Base-by-base conservation (phyloP, 305 asterid species). In the Fraxinus nigra region DNA sequence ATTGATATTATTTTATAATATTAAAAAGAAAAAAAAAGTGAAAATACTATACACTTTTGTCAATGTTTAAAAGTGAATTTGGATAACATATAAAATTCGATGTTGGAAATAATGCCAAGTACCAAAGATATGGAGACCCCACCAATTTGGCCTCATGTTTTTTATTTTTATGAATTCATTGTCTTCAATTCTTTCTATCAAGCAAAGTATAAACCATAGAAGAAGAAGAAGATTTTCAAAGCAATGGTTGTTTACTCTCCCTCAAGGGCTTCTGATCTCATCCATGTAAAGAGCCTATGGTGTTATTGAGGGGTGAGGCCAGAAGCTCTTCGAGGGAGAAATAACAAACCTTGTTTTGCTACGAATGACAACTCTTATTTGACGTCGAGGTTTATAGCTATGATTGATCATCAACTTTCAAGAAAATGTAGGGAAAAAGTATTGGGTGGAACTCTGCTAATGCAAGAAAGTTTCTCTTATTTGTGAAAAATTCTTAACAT, bases 261-360 rank as follows among this genome's bases (percentile, higher is more conserved):
- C 86, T 83, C 90, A 88, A 88, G 88, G 89, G 91, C 89, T 88
- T 88, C 88, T 85, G 78, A 75, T 82, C 83, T 79, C 10, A 56
- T 46, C 79, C 82, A 82, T 78, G 81, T 28, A 80, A 75, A 37
- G 16, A 4, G 3, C 18, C 24, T 18, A 35, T 28, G 30, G 67
- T 14, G 56, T 48, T 7, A 26, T 77, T 26, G 73, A 54, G 73
- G 65, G 80, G 9, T 37, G 78, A 22, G 80, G 79, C 75, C 81
- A 79, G 87, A 75, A 80, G 88, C 83, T 51, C 83, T 24, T 4
- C 74, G 78, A 8, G 82, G 85, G 87, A 81, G 87, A 65, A 30
- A 16, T 76, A 81, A 85, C 76, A 82, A 80, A 63, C 30, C 80
- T 51, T 30, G 87, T 35, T 84, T 87, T 81, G 84, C 78, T 33